Base-by-base conservation (phyloP, 108 stramenopile species). In the Parietichytrium sp. region DNA sequence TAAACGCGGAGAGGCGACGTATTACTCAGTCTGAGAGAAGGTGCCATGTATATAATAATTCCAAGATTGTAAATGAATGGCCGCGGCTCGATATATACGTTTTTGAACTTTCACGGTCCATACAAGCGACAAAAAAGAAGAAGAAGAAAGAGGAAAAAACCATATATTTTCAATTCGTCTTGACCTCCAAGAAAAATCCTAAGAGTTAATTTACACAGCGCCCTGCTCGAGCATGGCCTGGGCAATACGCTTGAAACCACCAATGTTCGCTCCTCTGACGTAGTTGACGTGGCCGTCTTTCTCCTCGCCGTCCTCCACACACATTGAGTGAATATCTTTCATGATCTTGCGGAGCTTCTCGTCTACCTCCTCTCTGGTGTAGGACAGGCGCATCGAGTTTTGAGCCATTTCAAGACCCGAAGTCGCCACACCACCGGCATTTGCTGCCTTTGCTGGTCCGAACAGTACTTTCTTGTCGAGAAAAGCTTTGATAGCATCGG, bases 161-260 rank as follows among this genome's bases (percentile, higher is more conserved):
- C n/a, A n/a, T n/a, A n/a, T n/a, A n/a, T n/a, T n/a, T n/a, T n/a
- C n/a, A n/a, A n/a, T n/a, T n/a, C n/a, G n/a, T n/a, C n/a, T n/a
- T n/a, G n/a, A n/a, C n/a, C n/a, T n/a, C n/a, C n/a, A n/a, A n/a
- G n/a, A n/a, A n/a, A n/a, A n/a, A n/a, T n/a, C n/a, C n/a, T n/a
- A n/a, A n/a, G n/a, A n/a, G 16, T 18, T 50, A 72, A 72, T 18
- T 91, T 91, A 98, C 48, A 97, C 95, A 6, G 97, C 94, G 30
- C 98, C 98, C 83, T 97, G 97, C 33, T 83, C 81, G 81, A 95
- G 84, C 96, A 98, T 97, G 52, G 87, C 92, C 83, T 97, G 94
- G 4, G 95, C 98, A 18, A 98, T 95, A 51, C 94, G 90, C 80
- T 96, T 87, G 83, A 98, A 98, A 82, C 95, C 96, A 23, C 91